Base-by-base conservation (phyloP, 164 flowering plant species). In the Brasenia schreberi region DNA sequence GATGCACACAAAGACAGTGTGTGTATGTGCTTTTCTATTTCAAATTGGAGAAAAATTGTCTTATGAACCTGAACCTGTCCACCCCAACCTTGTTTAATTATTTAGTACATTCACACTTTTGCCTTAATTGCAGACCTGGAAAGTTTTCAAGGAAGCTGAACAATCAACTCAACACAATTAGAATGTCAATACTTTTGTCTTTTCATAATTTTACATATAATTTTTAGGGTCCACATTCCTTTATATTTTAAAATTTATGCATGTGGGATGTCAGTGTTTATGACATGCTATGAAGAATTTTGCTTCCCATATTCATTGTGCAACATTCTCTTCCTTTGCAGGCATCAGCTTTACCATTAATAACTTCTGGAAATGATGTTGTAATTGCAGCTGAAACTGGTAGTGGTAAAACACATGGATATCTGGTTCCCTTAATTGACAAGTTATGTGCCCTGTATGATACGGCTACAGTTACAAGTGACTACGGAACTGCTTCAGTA, bases 351-450 rank as follows among this genome's bases (percentile, higher is more conserved):
- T 73, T 91, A 69, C 96, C 93, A 2, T 59, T 74, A 19, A 79
- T 94, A 73, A 80, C 85, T 10, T 80, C 96, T 17, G 96, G 90
- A 44, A 82, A 77, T 59, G 97, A 94, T 78, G 90, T 85, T 19
- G 83, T 91, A 61, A 77, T 94, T 69, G 99, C 99, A 56, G 97
- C 99, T 12, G 99, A 94, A 84, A 94, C 99, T 58, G 99, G 99
- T 56, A 94, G 99, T 74, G 99, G 99, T 42, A 94, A 94, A 78
- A 94, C 99, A 18, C 89, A 94, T 75, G 84, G 92, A 1, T 94
- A 89, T 74, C 75, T 94, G 33, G 89, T 84, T 42, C 99, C 99
- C 9, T 68, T 94, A 56, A 74, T 91, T 66, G 78, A 94, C 49
- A 83, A 77, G 65, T 65, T 91, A 59, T 77, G 72, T 61, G 19